Evolutionary conservation across 163 green algal species (phyloP).

Genomic region (Scenedesmus sp.): DNA sequence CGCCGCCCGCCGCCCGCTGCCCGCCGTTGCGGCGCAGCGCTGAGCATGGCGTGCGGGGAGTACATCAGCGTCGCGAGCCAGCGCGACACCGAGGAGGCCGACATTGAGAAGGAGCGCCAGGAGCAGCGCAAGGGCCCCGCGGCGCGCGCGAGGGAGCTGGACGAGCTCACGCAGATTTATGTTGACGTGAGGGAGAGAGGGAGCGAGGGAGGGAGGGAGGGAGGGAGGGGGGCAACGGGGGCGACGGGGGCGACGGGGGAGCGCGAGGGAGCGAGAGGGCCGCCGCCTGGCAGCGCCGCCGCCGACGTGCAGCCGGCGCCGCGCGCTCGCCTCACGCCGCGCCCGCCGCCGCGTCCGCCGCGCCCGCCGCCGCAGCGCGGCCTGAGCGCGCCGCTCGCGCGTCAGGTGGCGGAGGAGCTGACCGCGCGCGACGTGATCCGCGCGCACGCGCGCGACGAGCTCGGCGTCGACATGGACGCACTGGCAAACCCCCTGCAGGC

Average conservation of each 20-base stretch:
- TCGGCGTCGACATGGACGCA: slow-evolving; percentile 94
- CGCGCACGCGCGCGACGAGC: slow-evolving; percentile 90
- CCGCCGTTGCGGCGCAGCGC: no score
- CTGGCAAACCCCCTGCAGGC: slow-evolving; percentile 86
- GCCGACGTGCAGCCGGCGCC: no score
- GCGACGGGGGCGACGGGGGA: no score
- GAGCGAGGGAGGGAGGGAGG: no score
- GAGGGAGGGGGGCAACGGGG: no score
- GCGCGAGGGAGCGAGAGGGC: no score
- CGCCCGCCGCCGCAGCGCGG: slow-evolving; percentile 74
- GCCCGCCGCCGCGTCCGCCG: slow-evolving; percentile 55
- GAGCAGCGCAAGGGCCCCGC: slow-evolving; percentile 52
- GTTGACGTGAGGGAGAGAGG: no score
- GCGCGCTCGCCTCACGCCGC: slow-evolving; percentile 2
- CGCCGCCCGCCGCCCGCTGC: no score
- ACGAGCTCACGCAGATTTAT: slow-evolving; percentile 64
- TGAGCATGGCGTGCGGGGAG: slow-evolving; percentile 84
- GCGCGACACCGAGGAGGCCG: slow-evolving; percentile 62
- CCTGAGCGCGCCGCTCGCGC: slow-evolving; percentile 63
- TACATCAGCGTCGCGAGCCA: slow-evolving; percentile 61
- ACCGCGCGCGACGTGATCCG: slow-evolving; percentile 84
- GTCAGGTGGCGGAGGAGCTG: slow-evolving; percentile 70
- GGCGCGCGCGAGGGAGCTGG: slow-evolving; percentile 75
- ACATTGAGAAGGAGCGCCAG: slow-evolving; percentile 67
- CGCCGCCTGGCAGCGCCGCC: no score